Evolutionary conservation across 2,329 filamentous ascomycete genomes (phyloP), one percentile per base, ranked within the genome.

Genomic region (Mariannaea sp.): DNA sequence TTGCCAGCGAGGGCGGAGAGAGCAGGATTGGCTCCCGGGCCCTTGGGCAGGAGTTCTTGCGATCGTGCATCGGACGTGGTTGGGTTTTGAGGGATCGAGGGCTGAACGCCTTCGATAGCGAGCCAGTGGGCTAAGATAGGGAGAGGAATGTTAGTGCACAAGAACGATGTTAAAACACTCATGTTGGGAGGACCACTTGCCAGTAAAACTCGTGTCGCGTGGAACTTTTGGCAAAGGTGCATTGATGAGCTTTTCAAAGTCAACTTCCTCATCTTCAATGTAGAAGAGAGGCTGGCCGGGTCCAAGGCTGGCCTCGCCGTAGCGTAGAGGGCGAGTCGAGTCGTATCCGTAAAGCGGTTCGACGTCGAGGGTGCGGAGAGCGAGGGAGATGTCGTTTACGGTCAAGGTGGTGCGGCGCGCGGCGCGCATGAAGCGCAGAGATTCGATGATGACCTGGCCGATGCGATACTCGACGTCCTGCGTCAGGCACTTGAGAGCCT

Each of bases 191-290:
- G 8, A 16, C 17, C 19, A 54, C 80, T 51, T 76, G 93, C 91
- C 89, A 33, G 93, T 97, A 69, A 97, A 93, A 56, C 86, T 90
- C 65, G 94, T 88, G 72, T 99, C 94, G 43, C 93, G 82, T 27
- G 94, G 94, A 24, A 99, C 92, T 73, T 95, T 97, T 20, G 94
- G 94, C 61, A 99, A 75, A 4, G 94, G 90, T 60, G 92, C 92
- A 75, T 99, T 99, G 71, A 99, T 97, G 62, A 99, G 79, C 78
- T 97, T 97, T 77, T 99, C 94, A 69, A 99, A 97, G 73, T 99
- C 94, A 49, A 97, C 88, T 77, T 99, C 94, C 69, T 99, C 94
- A 70, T 99, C 94, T 69, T 99, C 94, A 30, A 99, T 89, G 71
- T 99, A 99, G 74, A 93, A 99, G 17, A 99, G 77, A 47, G 93